Base-by-base conservation (phyloP, 768 basidiomycete genomes). In the Boletales sp. region DNA sequence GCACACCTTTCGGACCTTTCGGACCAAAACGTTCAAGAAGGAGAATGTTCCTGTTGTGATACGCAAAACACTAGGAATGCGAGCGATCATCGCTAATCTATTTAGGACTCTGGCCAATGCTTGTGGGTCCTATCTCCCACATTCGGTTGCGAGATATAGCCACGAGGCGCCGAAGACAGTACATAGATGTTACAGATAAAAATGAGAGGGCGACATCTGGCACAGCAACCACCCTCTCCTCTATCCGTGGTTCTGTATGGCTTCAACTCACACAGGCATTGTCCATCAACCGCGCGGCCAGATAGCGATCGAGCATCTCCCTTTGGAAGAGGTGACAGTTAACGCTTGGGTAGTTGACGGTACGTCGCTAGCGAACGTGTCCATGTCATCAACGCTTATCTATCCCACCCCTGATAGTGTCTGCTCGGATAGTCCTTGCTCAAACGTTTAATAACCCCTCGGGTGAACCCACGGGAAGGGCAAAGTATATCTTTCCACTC, bases 401-500 rank as follows among this genome's bases (percentile, higher is more conserved):
- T 24, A 18, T 36, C 30, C 27, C 43, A 18, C 12, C 14, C 24
- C 24, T 5, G 24, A 34, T 30, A 79, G 77, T 74, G 0, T 73
- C 77, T n/a, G 75, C 76, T 2, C 68, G 69, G 15, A 67, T 78
- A 1, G 64, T 71, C 2, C 55, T 80, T 35, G 51, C 54, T 1
- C 78, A 79, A 45, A 62, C 60, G 0, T 80, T 72, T 59, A 59
- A 46, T 14, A 80, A 80, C 50, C 54, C 68, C 0, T 65, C 67
- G 4, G 59, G 64, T 9, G 53, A 51, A 32, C 58, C 71, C 2
- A 81, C 79, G 0, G 60, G 63, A 36, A 67, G 74, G 40, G 79
- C 77, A 24, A 72, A 77, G 30, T 85, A 83, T 60, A 69, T 74
- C 35, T 84, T 85, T 53, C 82, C 83, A 9, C 72, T 84, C 6